Evolutionary conservation across 768 basidiomycete species (phyloP), one percentile per base, ranked within the genome.

Genomic region (Auricularia sp.): DNA sequence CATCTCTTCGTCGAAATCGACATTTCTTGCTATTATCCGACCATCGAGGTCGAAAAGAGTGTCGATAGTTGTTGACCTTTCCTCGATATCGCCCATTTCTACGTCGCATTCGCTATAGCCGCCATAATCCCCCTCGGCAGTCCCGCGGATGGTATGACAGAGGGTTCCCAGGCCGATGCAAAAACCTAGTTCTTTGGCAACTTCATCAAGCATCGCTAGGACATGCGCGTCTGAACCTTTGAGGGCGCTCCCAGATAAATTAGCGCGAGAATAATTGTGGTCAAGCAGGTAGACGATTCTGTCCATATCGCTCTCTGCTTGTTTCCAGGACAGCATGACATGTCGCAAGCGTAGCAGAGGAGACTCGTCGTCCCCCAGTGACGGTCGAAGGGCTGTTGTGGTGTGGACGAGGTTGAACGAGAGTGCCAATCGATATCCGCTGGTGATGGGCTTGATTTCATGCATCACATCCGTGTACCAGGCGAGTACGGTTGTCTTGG

Each of bases 391-490:
- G n/a, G 42, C 39, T 2, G 23, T 53, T 21, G 59, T 61, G 12
- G 53, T 63, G 33, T 67, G 60, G 16, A 64, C 33, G 33, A 68
- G 67, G 58, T 68, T 67, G 43, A 62, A 68, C 14, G 64, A 62
- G 21, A 68, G 67, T 16, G 67, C 67, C 16, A 68, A 61, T 18
- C 67, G 67, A n/a, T 68, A 68, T 1, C 67, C 67, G 16, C 39
- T 59, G 18, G 44, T 62, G 29, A 68, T 61, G 8, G 67, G 59
- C n/a, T 68, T 67, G 34, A 68, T 60, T 29, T 53, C 64, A 56
- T 68, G 64, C 21, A 6, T 56, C 12, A 68, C 67, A 58, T 68
- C 67, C 29, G 64, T 67, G 61, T 68, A 68, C 67, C 67, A 68
- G 10, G 66, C 64, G 36, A 67, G 53, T 5, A 64, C 64, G 16